Evolutionary conservation across 23 red algal genomes (phyloP).

Genomic region (Cyanidiococcus yangmingshanensis): DNA sequence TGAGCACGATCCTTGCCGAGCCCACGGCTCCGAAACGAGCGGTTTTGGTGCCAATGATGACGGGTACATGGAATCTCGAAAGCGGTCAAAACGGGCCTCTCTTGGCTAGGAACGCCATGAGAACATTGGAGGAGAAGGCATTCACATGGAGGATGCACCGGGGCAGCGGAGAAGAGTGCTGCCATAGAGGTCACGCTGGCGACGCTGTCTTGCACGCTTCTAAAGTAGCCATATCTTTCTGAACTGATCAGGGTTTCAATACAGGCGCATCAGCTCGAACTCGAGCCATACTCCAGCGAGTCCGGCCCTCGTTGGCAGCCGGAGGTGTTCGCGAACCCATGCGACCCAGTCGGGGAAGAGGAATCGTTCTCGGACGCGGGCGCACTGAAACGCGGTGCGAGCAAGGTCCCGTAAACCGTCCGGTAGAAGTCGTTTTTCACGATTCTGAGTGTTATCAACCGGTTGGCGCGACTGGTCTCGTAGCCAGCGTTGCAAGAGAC

Average conservation of each 20-base stretch:
- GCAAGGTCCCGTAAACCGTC: background rate
- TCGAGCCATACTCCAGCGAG: background rate
- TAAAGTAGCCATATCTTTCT: background rate
- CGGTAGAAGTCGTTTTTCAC: background rate
- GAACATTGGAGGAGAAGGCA: background rate
- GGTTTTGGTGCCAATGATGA: too few species aligned
- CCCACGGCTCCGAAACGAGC: too few species aligned
- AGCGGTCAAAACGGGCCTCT: too few species aligned
- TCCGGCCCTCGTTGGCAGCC: background rate
- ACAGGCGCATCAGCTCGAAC: slow-evolving; percentile 2
- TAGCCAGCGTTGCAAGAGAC: background rate
- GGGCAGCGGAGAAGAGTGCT: background rate
- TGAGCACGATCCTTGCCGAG: background rate
- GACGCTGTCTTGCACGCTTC: background rate
- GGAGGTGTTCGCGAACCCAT: background rate
- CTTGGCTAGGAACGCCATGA: too few species aligned
- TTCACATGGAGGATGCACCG: background rate
- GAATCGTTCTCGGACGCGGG: slow-evolving; percentile 1
- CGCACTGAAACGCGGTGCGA: background rate
- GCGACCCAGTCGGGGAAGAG: slow-evolving; percentile 2
- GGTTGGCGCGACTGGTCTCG: background rate
- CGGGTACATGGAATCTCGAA: too few species aligned
- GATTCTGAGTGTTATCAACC: background rate
- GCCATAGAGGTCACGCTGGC: background rate
- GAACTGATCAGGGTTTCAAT: too few species aligned